Base-by-base conservation (phyloP, 495 filamentous ascomycete species). In the Pyrenula massariospora region DNA sequence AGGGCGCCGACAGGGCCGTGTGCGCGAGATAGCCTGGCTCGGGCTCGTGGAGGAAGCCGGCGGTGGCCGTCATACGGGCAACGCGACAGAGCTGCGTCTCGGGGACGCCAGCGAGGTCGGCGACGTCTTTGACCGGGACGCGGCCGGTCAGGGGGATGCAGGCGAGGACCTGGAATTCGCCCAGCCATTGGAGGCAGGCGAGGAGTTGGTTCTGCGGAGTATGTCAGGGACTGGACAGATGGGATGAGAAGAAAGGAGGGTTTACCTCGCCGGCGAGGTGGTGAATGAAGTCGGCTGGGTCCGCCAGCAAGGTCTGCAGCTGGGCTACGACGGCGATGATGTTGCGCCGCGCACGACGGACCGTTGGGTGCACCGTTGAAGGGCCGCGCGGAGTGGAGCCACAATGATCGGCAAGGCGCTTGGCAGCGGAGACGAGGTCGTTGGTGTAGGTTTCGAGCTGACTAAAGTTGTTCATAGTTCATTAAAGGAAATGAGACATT, bases 151-250 rank as follows among this genome's bases (percentile, higher is more conserved):
- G 65, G 0, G 70, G 73, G 15, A 76, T 72, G 55, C 63, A 71
- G 12, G 73, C 72, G 1, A 73, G 68, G 2, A 76, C 63, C 52
- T 73, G 71, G 54, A 71, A 72, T 31, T 75, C 69, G 2, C 68
- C 67, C 12, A 76, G 61, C 73, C 72, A 76, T 55, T 66, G 59
- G 12, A 76, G 49, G 56, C 71, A 74, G 1, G 72, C 66, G 19
- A 74, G 63, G 1, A 74, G 22, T 56, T 74, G 65, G 52, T 56
- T 70, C 70, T 70, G 59, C 20, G 50, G 11, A 21, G 20, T 52
- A 48, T 48, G n/a, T 24, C 48, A 23, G 31, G 36, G n/a, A 51
- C 22, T n/a, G 48, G 25, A 19, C 47, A 12, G 22, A 25, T 10
- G 47, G 8, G 2, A 22, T 20, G 22, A 5, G 24, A 8, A 22